Evolutionary conservation across 2,329 filamentous ascomycete genomes (phyloP).

Genomic region (Calonectria naviculata): DNA sequence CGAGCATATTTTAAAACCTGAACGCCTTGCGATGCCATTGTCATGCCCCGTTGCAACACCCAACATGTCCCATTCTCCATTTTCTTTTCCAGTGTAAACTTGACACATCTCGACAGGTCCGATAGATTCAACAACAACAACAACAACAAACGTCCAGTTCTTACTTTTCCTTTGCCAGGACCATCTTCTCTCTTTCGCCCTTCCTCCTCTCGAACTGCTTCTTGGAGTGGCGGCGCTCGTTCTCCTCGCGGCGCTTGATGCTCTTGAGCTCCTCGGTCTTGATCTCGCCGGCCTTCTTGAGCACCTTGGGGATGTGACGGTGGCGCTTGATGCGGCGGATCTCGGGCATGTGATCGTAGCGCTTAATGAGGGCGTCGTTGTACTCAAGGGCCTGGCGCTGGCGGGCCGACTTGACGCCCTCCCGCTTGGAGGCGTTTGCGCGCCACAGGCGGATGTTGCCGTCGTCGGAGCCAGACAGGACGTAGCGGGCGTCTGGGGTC

Average conservation of each 20-base stretch:
- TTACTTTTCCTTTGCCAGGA: slow-evolving; percentile 74
- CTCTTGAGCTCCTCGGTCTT: slow-evolving; percentile 89
- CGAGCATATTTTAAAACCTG: slow-evolving; percentile 32
- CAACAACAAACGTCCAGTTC: too few relatives aligned
- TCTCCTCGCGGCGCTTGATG: slow-evolving; percentile 93
- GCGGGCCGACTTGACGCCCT: slow-evolving; percentile 85
- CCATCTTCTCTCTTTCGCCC: slow-evolving; percentile 92
- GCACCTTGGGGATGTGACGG: slow-evolving; percentile 88
- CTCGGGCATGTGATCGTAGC: slow-evolving; percentile 97
- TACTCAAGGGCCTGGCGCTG: slow-evolving; percentile 93
- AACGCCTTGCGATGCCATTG: slow-evolving; percentile 50
- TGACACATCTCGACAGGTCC: background rate
- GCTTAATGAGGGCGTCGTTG: slow-evolving; percentile 83
- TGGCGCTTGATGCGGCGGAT: slow-evolving; percentile 91
- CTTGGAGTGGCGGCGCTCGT: slow-evolving; percentile 90
- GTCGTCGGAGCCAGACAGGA: slow-evolving; percentile 92
- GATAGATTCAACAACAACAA: background rate
- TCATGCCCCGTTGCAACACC: slow-evolving; percentile 33
- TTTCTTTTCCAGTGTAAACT: background rate
- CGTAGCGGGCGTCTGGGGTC: slow-evolving; percentile 89
- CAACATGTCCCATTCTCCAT: slow-evolving; percentile 19
- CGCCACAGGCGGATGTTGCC: slow-evolving; percentile 92
- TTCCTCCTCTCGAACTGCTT: slow-evolving; percentile 80
- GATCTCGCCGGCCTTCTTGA: slow-evolving; percentile 97
- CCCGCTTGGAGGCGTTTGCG: slow-evolving; percentile 83